Evolutionary conservation across 1,284 basidiomycete genomes (phyloP), one percentile per base, ranked within the genome.

Genomic region (Takashimella koratensis): DNA sequence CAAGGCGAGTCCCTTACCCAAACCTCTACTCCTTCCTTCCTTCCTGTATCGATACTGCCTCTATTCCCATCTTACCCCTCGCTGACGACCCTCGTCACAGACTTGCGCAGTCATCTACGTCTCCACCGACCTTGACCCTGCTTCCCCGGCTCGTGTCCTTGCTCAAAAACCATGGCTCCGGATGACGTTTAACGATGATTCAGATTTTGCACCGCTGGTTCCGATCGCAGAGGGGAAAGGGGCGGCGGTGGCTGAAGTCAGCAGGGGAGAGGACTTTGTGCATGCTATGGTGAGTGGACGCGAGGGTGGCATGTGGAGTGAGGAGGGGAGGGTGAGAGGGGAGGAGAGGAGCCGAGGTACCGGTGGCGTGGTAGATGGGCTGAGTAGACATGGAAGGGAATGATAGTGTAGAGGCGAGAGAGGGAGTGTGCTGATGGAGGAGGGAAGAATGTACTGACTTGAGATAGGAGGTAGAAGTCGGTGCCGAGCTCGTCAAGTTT

Each of bases 231-330:
- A 67, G 41, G 59, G 52, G 24, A 46, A 60, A 25, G 44, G 62
- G 10, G 57, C 64, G 2, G 71, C 65, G 48, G 62, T 71, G 47
- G 64, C 65, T n/a, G 74, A 76, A 42, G 66, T 74, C 1, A 57
- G 70, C 26, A 57, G 76, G 26, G 75, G 73, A 3, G 76, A 77
- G 60, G 73, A 73, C 12, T 77, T 77, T 52, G 63, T 77, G 1
- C 67, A 72, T 43, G 75, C 71, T n/a, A 71, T 65, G 3, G 73
- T 73, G 56, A 55, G 68, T 67, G 23, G 19, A 8, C 43, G n/a
- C 6, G 43, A 8, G 22, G 43, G 23, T 19, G 12, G 8, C 20
- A 4, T 24, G 6, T 12, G 11, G 20, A 25, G 6, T 12, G 20
- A 19, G 40, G 23, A 20, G 12, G 36, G 13, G 30, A 8, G 16